phyloP scores from a whole-genome alignment of 1,284 basidiomycete genomes.

The Agaricales sp. region DNA sequence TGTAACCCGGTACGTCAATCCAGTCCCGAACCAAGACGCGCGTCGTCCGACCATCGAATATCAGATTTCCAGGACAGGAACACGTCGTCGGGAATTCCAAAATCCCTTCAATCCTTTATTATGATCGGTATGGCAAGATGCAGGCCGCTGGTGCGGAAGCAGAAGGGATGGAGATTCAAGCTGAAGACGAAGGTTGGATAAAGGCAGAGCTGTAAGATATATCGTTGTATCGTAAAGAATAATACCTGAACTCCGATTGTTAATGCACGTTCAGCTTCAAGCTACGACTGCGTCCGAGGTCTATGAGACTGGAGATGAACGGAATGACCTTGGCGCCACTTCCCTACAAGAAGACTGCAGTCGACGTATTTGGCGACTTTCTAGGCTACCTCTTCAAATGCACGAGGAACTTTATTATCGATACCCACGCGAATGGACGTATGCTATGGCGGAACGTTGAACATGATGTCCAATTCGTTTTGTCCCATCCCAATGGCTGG shows the following conservation, averaged over 20 bases:
- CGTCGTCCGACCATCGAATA: conserved; percentile 4
- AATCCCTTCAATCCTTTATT: conserved; percentile 68
- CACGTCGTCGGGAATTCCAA: conserved; percentile 77
- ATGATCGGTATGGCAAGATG: conserved; percentile 50
- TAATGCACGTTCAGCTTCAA: conserved; percentile 48
- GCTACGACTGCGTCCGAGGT: conserved; percentile 59
- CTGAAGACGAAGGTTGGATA: conserved; percentile 66
- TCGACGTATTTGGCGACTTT: conserved; percentile 71
- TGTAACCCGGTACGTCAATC: conserved; percentile 44
- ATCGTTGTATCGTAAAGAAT: conserved; percentile 4
- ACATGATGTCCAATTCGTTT: conserved; percentile 55
- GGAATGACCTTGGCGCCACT: conserved; percentile 62
- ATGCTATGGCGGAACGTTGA: conserved; percentile 58
- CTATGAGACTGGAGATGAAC: conserved; percentile 72
- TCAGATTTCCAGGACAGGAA: conserved; percentile 70
- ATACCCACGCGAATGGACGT: conserved; percentile 62
- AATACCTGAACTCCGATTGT: neutral
- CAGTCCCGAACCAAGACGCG: conserved; percentile 10
- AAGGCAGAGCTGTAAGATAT: conserved; percentile 57
- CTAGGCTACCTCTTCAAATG: conserved; percentile 63
- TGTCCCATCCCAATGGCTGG: conserved; percentile 76
- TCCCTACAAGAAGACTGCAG: conserved; percentile 52
- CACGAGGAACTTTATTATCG: conserved; percentile 60
- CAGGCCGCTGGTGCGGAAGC: conserved; percentile 68
- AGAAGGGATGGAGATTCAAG: conserved; percentile 45